Conservation (phyloP, 2,329 filamentous ascomycete species). For the Cladosporium sp. region DNA sequence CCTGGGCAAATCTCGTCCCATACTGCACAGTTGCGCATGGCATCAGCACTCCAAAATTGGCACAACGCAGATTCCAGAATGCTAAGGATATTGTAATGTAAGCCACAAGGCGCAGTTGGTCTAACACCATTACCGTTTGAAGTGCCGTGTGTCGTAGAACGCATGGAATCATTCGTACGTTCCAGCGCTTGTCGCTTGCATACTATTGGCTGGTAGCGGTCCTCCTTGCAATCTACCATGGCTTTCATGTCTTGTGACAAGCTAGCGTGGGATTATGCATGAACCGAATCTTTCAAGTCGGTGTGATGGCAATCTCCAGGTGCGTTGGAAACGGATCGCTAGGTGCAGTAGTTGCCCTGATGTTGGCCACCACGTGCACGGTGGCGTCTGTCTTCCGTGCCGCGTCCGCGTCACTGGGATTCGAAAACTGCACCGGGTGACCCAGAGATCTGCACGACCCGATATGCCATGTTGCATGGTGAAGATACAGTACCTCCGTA, state of each 20-base stretch:
- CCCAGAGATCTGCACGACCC: neutral
- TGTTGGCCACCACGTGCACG: conserved; percentile 11
- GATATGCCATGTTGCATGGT: neutral
- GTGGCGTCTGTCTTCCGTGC: conserved; percentile 12
- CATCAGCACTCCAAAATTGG: neutral
- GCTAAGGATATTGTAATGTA: neutral
- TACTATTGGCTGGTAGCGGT: neutral
- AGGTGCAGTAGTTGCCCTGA: conserved; percentile 4
- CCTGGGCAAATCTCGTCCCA: neutral
- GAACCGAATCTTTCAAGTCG: neutral
- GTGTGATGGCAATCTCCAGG: neutral
- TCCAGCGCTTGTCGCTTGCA: neutral
- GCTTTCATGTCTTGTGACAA: neutral
- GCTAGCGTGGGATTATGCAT: neutral
- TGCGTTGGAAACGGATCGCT: neutral
- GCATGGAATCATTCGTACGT: neutral
- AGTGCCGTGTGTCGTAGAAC: neutral
- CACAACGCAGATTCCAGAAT: neutral
- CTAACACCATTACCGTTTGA: neutral
- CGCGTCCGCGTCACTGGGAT: conserved; percentile 10
- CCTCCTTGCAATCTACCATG: neutral
- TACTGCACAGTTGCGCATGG: neutral
- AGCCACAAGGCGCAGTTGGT: neutral
- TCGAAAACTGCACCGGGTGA: neutral
- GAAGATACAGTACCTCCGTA: neutral